Conservation (phyloP, 2,329 filamentous ascomycete genomes). For the Ophiostoma populinum region DNA sequence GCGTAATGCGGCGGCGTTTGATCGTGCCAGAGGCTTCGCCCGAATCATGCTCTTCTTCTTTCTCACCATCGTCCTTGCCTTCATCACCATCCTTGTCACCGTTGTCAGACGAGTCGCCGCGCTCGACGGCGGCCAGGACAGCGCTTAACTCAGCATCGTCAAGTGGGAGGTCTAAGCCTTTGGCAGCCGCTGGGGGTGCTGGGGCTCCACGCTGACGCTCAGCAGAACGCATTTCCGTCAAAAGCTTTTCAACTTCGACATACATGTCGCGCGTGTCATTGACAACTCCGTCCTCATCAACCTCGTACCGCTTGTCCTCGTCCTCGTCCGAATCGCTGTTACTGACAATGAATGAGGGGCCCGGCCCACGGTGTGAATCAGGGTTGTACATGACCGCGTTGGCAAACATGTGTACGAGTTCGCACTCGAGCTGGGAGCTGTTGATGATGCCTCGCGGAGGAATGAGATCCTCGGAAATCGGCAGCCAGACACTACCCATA, state of each 20-base stretch:
- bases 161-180: conserved; percentile 6
- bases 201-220: conserved; percentile 37
- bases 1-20: conserved; percentile 14
- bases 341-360: conserved; percentile 37
- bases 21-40: conserved; percentile 10
- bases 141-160: conserved; percentile 7
- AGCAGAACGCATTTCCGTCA: conserved; percentile 59
- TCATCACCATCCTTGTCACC: conserved; percentile 2
- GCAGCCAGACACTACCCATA: conserved; percentile 42
- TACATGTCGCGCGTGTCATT: conserved; percentile 83
- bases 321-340: conserved; percentile 17
- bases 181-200: conserved; percentile 15
- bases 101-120: conserved; percentile 5
- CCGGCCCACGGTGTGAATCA: conserved; percentile 56
- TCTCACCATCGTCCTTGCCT: not conserved
- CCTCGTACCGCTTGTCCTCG: conserved; percentile 38
- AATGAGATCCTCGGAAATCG: conserved; percentile 58
- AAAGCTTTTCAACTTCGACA: conserved; percentile 62
- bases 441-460: conserved; percentile 87
- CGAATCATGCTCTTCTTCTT: not conserved
- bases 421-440: conserved; percentile 77
- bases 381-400: conserved; percentile 98
- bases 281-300: conserved; percentile 73
- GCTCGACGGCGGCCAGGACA: not conserved
- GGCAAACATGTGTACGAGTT: conserved; percentile 90